phyloP scores from a whole-genome alignment of 2,329 filamentous ascomycete genomes.

The Lachnellula occidentalis region DNA sequence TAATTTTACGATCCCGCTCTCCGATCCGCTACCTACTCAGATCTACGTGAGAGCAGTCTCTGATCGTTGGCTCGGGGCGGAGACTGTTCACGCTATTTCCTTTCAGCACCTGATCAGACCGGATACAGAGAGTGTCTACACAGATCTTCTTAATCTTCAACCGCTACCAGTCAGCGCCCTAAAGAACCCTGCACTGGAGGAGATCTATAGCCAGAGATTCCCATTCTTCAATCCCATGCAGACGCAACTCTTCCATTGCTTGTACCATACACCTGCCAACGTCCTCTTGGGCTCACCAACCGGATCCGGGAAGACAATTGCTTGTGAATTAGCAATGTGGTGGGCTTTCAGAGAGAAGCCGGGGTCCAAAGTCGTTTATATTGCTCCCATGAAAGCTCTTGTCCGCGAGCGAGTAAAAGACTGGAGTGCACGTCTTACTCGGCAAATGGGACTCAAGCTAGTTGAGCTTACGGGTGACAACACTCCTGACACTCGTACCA shows the following conservation, averaged over 20 bases:
- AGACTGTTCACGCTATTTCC: slow-evolving; percentile 90
- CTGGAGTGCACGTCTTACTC: slow-evolving; percentile 78
- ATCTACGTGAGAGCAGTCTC: slow-evolving; percentile 95
- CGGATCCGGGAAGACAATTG: slow-evolving; percentile 95
- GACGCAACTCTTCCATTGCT: slow-evolving; percentile 93
- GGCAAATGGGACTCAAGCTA: slow-evolving; percentile 78
- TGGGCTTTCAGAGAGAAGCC: slow-evolving; percentile 95
- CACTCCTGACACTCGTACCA: slow-evolving; percentile 92
- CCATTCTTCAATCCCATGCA: slow-evolving; percentile 99
- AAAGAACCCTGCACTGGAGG: slow-evolving; percentile 80
- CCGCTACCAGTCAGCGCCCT: slow-evolving; percentile 81
- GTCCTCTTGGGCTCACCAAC: slow-evolving; percentile 93
- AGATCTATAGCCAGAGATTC: slow-evolving; percentile 83
- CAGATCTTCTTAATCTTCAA: slow-evolving; percentile 85
- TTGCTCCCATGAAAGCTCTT: slow-evolving; percentile 98
- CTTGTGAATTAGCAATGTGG: slow-evolving; percentile 97
- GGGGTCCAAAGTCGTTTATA: slow-evolving; percentile 96
- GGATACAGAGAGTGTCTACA: slow-evolving; percentile 96
- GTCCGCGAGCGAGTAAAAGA: slow-evolving; percentile 95
- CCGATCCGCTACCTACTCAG: slow-evolving; percentile 88
- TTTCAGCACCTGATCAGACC: slow-evolving; percentile 97
- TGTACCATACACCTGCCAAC: slow-evolving; percentile 89
- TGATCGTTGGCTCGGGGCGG: slow-evolving; percentile 92
- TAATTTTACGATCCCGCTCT: slow-evolving; percentile 93
- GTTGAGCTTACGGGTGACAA: slow-evolving; percentile 98